Evolutionary conservation across 2,329 filamentous ascomycete genomes (phyloP), one percentile per base, ranked within the genome.

Genomic region (Leptodontidium sp.): DNA sequence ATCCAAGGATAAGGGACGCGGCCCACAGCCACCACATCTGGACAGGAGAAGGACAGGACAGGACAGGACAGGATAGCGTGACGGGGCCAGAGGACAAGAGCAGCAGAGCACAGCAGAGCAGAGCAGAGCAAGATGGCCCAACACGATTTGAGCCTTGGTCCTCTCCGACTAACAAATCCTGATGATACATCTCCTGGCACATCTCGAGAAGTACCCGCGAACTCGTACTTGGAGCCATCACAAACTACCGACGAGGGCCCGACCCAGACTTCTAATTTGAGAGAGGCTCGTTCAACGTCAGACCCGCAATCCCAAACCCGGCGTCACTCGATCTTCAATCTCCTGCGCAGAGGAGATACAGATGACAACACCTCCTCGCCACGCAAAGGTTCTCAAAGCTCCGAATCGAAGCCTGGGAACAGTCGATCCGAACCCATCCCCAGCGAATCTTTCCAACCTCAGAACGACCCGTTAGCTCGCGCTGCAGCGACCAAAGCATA

Each of bases 121-220:
- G 35, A 45, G 38, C 24, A 59, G 21, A 17, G 35, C 6, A 59
- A 26, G 21, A 59, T 59, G 57, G 57, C 57, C 57, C 57, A 59
- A n/a, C 35, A 43, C 38, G 57, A 59, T 35, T 45, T 59, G 35
- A 59, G 57, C 57, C 57, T 59, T 59, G 57, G 57, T 45, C 57
- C 57, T 59, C 35, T 59, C n/a, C 57, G 57, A 43, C 57, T 59
- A 26, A 59, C 57, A 17, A 99, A 98, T 81, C 95, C 95, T 66
- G 94, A 96, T 82, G 72, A 74, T 73, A 71, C 73, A 58, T 77
- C 76, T 24, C 72, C 73, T 59, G 72, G 71, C 29, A 68, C 72
- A n/a, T 69, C 76, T 59, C 70, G 72, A 69, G 72, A 74, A 70
- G 68, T 77, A 71, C 53, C 71, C 70, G 63, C 73, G 70, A 67